These are phyloP conservation scores for Ophiostoma piceae DNA, from an alignment of 2,329 filamentous ascomycete genomes.

Conservation along the genomic window DNA sequence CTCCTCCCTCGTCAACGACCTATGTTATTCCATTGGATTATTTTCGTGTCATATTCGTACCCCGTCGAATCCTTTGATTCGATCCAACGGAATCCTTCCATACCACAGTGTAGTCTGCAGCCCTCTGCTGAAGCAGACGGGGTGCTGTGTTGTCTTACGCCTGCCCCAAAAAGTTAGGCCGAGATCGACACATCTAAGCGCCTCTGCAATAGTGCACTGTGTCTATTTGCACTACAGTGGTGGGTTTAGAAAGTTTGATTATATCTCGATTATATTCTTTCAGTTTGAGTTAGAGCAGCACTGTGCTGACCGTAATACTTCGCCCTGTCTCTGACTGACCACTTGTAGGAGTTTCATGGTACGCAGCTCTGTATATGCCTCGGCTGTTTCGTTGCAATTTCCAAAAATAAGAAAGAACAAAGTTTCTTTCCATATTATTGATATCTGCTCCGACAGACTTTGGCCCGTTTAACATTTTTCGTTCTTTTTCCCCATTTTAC, in stretches of 20 bases:
- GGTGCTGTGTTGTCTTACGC: background rate
- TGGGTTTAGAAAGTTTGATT: background rate
- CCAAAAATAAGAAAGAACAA: no score
- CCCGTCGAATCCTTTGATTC: background rate
- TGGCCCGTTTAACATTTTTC: no score
- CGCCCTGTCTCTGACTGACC: background rate
- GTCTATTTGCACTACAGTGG: slow-evolving; percentile 1
- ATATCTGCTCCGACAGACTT: no score
- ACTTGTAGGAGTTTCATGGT: no score
- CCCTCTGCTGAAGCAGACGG: background rate
- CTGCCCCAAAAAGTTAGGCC: background rate
- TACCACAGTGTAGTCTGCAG: background rate
- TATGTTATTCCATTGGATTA: no score
- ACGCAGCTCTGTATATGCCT: no score
- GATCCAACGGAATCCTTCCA: background rate
- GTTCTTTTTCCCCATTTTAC: background rate
- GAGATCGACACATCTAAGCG: slow-evolving; percentile 1
- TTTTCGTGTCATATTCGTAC: slow-evolving; percentile 10
- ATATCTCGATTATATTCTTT: background rate
- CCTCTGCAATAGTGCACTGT: background rate
- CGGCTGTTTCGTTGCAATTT: no score
- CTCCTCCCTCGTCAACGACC: background rate
- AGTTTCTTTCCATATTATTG: no score
- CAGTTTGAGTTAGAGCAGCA: background rate
- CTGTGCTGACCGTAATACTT: background rate